Percentiles rank a stretch among this genome's conserved stretches.
Evolutionary conservation across 2,329 filamentous ascomycete genomes (phyloP).

Genomic region (Aspergillus awamori): DNA sequence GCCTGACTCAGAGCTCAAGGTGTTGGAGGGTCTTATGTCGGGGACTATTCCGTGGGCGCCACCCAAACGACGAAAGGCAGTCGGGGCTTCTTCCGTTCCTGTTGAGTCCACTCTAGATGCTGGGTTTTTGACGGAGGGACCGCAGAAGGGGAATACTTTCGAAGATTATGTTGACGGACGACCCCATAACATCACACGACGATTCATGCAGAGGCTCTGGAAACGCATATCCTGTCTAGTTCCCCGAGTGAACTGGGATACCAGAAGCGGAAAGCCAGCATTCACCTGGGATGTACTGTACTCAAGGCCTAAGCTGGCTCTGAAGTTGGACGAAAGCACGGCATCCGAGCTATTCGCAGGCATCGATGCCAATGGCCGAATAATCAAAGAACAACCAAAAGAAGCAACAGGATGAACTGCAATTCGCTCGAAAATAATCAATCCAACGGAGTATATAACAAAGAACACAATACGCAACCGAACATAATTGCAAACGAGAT

Average conservation of each 20-base stretch:
- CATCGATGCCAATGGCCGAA: slow-evolving; percentile 3
- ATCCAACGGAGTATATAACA: not conserved
- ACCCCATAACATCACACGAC: slow-evolving; percentile 43
- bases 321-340: not conserved
- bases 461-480: not conserved
- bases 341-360: slow-evolving; percentile 5
- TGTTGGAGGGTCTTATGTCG: slow-evolving; percentile 38
- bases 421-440: not conserved
- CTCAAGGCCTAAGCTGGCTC: not conserved
- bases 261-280: slow-evolving; percentile 22
- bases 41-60: slow-evolving; percentile 36
- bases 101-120: slow-evolving; percentile 21
- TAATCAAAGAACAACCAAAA: not conserved
- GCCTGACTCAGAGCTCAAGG: slow-evolving; percentile 38
- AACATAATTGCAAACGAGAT: not conserved
- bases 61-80: slow-evolving; percentile 29
- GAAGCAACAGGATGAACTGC: not conserved
- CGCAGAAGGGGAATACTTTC: slow-evolving; percentile 41
- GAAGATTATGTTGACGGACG: slow-evolving; percentile 37
- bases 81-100: not conserved
- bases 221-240: slow-evolving; percentile 38
- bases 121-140: slow-evolving; percentile 39
- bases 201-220: slow-evolving; percentile 45
- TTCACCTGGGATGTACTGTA: slow-evolving; percentile 34
- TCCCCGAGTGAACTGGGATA: slow-evolving; percentile 33